Evolutionary conservation across 2,329 filamentous ascomycete genomes (phyloP).

Genomic region (Hypoxylon sp.): DNA sequence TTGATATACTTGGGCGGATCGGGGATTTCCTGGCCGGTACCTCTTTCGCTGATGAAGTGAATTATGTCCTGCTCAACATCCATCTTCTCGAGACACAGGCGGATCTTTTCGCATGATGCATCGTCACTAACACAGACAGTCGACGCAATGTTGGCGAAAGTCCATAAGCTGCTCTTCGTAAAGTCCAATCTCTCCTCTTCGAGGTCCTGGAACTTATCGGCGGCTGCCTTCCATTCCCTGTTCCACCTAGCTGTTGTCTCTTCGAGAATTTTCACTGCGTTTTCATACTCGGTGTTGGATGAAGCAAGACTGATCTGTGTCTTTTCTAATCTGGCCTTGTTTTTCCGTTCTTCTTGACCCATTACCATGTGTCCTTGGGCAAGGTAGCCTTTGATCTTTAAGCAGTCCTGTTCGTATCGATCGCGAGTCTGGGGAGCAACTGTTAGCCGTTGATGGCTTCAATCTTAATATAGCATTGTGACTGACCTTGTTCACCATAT

Average conservation of each 20-base stretch:
- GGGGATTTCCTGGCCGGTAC: constrained; percentile 97
- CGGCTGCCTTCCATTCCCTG: constrained; percentile 96
- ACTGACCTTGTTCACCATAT: constrained; percentile 88
- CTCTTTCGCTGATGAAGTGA: constrained; percentile 87
- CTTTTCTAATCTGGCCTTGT: constrained; percentile 98
- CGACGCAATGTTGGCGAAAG: constrained; percentile 95
- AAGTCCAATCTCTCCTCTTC: constrained; percentile 98
- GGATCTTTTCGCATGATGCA: constrained; percentile 95
- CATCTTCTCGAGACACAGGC: constrained; percentile 91
- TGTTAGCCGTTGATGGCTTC: constrained; percentile 3
- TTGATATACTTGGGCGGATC: constrained; percentile 99
- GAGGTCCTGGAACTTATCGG: constrained; percentile 98
- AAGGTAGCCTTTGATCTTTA: constrained; percentile 98
- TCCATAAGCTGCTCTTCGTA: constrained; percentile 97
- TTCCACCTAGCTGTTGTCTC: constrained; percentile 98
- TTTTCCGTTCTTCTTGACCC: constrained; percentile 98
- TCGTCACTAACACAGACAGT: constrained; percentile 99
- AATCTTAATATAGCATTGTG: background rate
- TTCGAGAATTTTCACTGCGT: constrained; percentile 91
- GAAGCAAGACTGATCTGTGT: constrained; percentile 95
- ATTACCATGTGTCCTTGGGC: constrained; percentile 99
- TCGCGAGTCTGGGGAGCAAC: constrained; percentile 77
- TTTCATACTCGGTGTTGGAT: constrained; percentile 94
- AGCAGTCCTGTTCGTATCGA: constrained; percentile 95
- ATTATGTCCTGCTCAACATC: constrained; percentile 97